Evolutionary conservation across 352 stramenopile species (phyloP), one percentile per base, ranked within the genome.

Genomic region (Hyaloperonospora arabidopsidis): DNA sequence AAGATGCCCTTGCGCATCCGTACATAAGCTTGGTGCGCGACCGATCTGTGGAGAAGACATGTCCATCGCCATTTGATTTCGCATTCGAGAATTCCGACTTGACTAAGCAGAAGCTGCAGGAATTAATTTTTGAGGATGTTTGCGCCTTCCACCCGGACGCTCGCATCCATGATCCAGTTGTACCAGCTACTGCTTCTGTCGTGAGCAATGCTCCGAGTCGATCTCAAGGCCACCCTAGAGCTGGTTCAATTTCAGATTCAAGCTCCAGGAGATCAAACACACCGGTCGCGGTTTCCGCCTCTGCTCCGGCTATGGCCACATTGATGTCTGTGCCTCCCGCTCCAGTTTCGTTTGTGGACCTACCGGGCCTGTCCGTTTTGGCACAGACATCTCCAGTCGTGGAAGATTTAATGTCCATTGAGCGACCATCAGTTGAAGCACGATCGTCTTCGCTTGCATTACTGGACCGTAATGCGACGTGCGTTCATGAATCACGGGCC

Each of bases 81-180:
- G 69, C 67, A 15, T 95, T 93, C 56, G 84, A 93, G 59, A 93
- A 91, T 71, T 80, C 76, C 23, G 85, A 95, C 49, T 59, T 96
- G 51, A 96, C 87, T 12, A 94, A 95, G 64, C 68, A 77, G 46
- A 96, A 96, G 58, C 65, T 96, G 19, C 86, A 95, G 59, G 82
- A 93, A 56, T 70, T 96, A 14, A 95, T 96, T 48, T 96, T 96
- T 52, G 85, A 95, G 57, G 87, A 96, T 55, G 83, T 96, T 0
- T 92, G 81, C 41, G 58, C 70, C 22, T 96, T 95, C 65, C 87
- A 96, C 52, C 86, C 86, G 2, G 85, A 95, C 45, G 77, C 79
- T 28, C 63, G 67, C 12, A 74, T 88, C 45, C 54, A 68, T 10
- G 76, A 89, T 21, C 61, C 61, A 15, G 49, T 59, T 10, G 19